Conservation (phyloP, 169 alveolate genomes). For the Perkinsus chesapeaki region DNA sequence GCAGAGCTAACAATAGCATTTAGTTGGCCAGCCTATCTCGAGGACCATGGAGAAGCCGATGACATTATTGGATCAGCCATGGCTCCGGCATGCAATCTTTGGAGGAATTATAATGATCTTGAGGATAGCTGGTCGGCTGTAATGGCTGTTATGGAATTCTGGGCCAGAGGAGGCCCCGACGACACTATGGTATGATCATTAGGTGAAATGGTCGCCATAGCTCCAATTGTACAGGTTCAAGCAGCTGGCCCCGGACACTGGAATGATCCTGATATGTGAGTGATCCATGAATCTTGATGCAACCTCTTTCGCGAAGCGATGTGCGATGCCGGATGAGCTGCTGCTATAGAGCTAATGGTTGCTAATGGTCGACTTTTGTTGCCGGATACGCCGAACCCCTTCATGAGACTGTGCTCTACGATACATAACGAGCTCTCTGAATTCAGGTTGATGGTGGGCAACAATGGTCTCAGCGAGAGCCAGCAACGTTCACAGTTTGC, state of each 20-base stretch:
- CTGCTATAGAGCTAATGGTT: too few species aligned
- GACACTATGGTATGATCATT: neutral
- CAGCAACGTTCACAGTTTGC: conserved; percentile 60
- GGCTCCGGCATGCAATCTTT: neutral
- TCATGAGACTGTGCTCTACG: too few species aligned
- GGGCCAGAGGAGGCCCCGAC: neutral
- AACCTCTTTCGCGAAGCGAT: too few species aligned
- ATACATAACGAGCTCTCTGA: neutral
- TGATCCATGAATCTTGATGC: too few species aligned
- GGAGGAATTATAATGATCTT: neutral
- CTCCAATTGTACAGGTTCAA: neutral
- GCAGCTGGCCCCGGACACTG: conserved; percentile 59
- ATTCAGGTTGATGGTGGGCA: conserved; percentile 53
- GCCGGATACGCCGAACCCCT: too few species aligned
- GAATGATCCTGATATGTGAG: conserved; percentile 70
- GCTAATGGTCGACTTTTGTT: too few species aligned
- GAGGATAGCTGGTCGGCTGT: neutral
- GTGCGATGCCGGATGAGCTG: too few species aligned
- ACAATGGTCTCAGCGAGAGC: conserved; percentile 45
- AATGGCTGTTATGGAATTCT: neutral
- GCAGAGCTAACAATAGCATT: too few species aligned
- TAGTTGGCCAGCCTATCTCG: neutral
- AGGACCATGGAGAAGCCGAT: neutral
- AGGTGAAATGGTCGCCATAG: neutral
- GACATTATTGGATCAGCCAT: neutral